Conservation (phyloP, 371 early-diverging fungal genomes). For the Rhizopus arrhizus region DNA sequence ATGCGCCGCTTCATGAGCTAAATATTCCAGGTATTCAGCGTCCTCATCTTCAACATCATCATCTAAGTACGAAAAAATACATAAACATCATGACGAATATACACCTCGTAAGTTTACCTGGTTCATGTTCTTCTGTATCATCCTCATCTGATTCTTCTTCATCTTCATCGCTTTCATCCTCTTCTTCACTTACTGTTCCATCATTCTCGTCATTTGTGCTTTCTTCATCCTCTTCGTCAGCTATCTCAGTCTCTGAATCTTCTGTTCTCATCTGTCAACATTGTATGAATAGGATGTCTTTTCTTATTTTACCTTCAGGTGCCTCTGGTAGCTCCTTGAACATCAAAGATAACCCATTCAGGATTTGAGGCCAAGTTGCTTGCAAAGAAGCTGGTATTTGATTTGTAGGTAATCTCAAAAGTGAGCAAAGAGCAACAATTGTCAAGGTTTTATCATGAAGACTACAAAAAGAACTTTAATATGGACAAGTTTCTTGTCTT, state of each 20-base stretch:
- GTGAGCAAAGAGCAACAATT: constrained; percentile 76
- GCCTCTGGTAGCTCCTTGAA: constrained; percentile 73
- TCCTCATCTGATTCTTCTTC: constrained; percentile 44
- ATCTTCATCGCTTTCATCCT: constrained; percentile 44
- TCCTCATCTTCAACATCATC: constrained; percentile 65
- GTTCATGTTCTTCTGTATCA: constrained; percentile 29
- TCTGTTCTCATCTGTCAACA: constrained; percentile 44
- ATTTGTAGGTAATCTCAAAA: constrained; percentile 73
- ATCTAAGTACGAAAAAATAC: constrained; percentile 23
- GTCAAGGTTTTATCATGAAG: constrained; percentile 93
- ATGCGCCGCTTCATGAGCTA: constrained; percentile 61
- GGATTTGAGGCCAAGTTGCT: constrained; percentile 70
- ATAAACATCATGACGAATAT: not conserved
- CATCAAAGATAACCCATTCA: constrained; percentile 55
- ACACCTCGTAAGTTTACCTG: not conserved
- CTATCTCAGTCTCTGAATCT: constrained; percentile 47
- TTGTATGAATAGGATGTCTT: not conserved
- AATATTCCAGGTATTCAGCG: constrained; percentile 64
- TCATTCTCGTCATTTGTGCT: constrained; percentile 40
- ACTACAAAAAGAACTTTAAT: constrained; percentile 31
- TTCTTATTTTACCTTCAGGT: constrained; percentile 65
- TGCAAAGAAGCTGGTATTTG: constrained; percentile 74
- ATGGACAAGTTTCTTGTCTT: not conserved
- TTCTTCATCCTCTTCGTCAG: constrained; percentile 44
- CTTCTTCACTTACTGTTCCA: constrained; percentile 62